phyloP scores from a whole-genome alignment of 805 yeast genomes.

The Lipomyces sp. region DNA sequence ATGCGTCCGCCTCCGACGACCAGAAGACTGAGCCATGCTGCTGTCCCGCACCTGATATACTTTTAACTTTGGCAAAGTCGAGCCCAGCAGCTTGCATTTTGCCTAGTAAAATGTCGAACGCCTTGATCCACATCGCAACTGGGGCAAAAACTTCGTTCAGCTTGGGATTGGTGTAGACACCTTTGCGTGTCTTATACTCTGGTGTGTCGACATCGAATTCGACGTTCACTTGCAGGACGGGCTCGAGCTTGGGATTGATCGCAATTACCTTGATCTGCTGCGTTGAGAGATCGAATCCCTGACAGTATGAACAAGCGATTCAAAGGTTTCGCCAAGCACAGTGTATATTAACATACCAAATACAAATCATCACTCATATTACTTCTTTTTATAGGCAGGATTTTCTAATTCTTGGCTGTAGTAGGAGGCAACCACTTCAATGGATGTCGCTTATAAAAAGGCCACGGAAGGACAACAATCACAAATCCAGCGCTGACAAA shows the following conservation, averaged over 20 bases:
- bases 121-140: constrained; percentile 88
- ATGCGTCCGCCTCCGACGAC: constrained; percentile 55
- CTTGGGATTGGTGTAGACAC: constrained; percentile 62
- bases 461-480: constrained; percentile 63
- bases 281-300: constrained; percentile 88
- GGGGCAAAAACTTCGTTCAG: constrained; percentile 75
- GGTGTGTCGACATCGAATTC: constrained; percentile 72
- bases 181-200: constrained; percentile 68
- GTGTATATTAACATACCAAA: constrained; percentile 8
- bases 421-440: constrained; percentile 52
- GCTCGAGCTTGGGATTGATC: constrained; percentile 58
- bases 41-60: constrained; percentile 85
- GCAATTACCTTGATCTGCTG: constrained; percentile 84
- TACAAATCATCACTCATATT: constrained; percentile 33
- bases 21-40: constrained; percentile 92
- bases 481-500: constrained; percentile 47
- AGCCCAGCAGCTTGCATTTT: constrained; percentile 54
- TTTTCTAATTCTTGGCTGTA: constrained; percentile 21
- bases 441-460: constrained; percentile 57
- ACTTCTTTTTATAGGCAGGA: constrained; percentile 4
- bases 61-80: constrained; percentile 63
- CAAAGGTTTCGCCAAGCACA: background rate
- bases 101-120: constrained; percentile 66
- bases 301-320: background rate
- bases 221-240: constrained; percentile 62